Conservation (phyloP, 805 yeast species). For the Peterozyma toletana region DNA sequence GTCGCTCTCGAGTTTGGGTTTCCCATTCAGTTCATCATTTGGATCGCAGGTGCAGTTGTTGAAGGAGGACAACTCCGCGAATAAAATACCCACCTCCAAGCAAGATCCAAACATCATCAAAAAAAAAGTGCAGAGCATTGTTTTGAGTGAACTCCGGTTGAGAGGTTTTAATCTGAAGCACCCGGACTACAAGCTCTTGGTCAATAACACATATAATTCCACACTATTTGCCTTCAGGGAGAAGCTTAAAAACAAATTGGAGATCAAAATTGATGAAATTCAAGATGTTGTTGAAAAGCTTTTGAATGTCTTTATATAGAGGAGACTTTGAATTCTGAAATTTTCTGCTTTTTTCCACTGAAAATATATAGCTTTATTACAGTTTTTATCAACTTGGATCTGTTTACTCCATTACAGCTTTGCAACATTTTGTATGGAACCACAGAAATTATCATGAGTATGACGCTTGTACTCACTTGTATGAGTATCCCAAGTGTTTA, state of each 20-base stretch:
- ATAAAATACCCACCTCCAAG: conserved; percentile 12
- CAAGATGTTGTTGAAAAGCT: conserved; percentile 28
- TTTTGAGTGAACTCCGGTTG: conserved; percentile 27
- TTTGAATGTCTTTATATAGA: conserved; percentile 18
- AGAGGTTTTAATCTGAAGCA: conserved; percentile 22
- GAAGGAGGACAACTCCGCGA: too few species aligned
- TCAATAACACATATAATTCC: conserved; percentile 25
- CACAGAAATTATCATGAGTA: too few species aligned
- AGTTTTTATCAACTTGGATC: too few species aligned
- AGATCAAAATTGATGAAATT: conserved; percentile 20
- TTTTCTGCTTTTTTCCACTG: too few species aligned
- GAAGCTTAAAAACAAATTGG: conserved; percentile 10
- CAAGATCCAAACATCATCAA: conserved; percentile 25
- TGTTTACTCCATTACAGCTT: too few species aligned
- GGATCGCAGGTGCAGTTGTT: not conserved
- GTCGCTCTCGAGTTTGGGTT: not conserved
- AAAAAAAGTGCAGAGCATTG: conserved; percentile 24
- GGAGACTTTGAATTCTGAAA: too few species aligned
- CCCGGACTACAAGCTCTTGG: conserved; percentile 25
- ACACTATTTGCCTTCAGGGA: conserved; percentile 29
- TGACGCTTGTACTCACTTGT: too few species aligned
- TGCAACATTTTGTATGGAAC: too few species aligned
- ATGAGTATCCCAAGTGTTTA: too few species aligned
- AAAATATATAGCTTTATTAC: too few species aligned
- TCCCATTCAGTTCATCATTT: conserved; percentile 16